Evolutionary conservation across 768 basidiomycete species (phyloP).

Genomic region (Tremella fuciformis): DNA sequence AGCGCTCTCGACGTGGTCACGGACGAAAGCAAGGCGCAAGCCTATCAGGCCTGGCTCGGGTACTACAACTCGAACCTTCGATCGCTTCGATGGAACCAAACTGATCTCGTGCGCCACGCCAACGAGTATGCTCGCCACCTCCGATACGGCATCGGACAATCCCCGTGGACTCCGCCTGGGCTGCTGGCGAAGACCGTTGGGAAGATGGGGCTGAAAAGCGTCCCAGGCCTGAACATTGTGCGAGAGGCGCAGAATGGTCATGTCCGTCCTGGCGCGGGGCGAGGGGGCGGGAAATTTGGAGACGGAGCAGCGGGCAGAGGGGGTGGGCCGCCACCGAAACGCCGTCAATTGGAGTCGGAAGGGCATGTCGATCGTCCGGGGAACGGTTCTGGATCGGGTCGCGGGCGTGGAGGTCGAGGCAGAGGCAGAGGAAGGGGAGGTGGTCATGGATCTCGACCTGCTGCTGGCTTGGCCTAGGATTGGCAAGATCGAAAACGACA

Average conservation of each 20-base stretch:
- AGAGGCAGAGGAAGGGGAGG: constrained; percentile 9
- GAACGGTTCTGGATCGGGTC: not conserved
- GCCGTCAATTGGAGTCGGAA: constrained; percentile 6
- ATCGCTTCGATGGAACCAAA: constrained; percentile 53
- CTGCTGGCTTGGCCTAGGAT: not conserved
- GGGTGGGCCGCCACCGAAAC: constrained; percentile 3
- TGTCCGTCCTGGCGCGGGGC: constrained; percentile 1
- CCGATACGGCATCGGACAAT: constrained; percentile 28
- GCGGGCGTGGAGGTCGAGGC: constrained; percentile 4
- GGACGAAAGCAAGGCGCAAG: constrained; percentile 56
- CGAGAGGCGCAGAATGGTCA: constrained; percentile 20
- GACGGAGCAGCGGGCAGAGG: constrained; percentile 7
- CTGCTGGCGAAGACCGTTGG: constrained; percentile 57
- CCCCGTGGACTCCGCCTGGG: constrained; percentile 46
- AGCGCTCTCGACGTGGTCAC: constrained; percentile 51
- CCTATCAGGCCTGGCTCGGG: constrained; percentile 59
- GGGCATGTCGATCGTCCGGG: constrained; percentile 5
- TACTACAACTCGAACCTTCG: constrained; percentile 58
- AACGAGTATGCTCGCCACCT: constrained; percentile 48
- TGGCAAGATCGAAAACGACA: no score
- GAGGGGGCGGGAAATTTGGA: constrained; percentile 13
- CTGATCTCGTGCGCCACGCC: constrained; percentile 55
- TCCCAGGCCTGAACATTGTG: constrained; percentile 42
- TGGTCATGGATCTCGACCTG: constrained; percentile 6
- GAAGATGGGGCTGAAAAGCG: constrained; percentile 58